Conservation (phyloP, 2,329 filamentous ascomycete genomes). For the Xylaria sp. region DNA sequence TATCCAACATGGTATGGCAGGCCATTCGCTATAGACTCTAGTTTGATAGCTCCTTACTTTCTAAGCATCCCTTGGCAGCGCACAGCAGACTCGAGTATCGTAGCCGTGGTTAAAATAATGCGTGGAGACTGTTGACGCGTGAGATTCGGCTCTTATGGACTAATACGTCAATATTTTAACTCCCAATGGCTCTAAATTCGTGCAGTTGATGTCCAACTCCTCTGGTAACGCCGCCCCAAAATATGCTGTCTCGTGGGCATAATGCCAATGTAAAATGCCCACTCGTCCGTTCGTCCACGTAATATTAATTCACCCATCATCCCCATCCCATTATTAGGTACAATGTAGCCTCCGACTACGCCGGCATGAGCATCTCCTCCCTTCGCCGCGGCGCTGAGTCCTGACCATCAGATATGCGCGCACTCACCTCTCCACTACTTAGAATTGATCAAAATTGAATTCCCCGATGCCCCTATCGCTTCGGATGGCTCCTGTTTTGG, state of each 20-base stretch:
- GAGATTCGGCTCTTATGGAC: not conserved
- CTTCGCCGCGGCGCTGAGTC: not conserved
- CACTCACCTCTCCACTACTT: no score
- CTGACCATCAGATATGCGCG: no score
- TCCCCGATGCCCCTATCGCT: no score
- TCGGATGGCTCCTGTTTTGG: not conserved
- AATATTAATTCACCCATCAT: not conserved
- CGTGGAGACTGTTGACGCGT: not conserved
- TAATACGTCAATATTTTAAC: not conserved
- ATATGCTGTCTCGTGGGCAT: not conserved
- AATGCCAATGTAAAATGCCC: not conserved
- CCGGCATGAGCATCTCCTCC: not conserved
- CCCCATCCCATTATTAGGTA: constrained; percentile 1
- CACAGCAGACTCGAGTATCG: not conserved
- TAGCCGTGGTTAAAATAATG: not conserved
- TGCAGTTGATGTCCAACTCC: not conserved
- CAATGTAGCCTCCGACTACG: not conserved
- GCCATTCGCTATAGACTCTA: constrained; percentile 38
- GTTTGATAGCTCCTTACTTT: constrained; percentile 46
- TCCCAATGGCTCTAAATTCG: no score
- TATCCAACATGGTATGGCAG: constrained; percentile 13
- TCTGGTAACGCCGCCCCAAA: not conserved
- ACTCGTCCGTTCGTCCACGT: not conserved
- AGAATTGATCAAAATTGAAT: not conserved
- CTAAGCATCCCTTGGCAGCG: not conserved